Percentiles rank a stretch among this genome's conserved stretches.
phyloP scores from a whole-genome alignment of 768 basidiomycete genomes.

The Tubosaeta sp. region DNA sequence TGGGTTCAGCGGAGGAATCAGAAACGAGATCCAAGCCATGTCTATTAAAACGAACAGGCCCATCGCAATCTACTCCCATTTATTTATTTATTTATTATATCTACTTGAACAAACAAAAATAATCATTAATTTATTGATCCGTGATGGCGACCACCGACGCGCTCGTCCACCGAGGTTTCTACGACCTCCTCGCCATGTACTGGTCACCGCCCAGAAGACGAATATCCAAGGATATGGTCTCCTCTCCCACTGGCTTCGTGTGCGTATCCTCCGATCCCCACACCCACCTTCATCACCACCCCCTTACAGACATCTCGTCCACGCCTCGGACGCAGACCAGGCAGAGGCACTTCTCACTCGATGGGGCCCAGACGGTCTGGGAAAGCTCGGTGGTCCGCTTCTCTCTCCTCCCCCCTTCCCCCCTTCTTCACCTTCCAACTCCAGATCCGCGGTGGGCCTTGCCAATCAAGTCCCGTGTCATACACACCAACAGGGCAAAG shows the following conservation, averaged over 20 bases:
- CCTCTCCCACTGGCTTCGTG: constrained; percentile 78
- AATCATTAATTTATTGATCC: neutral
- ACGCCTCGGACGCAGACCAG: constrained; percentile 88
- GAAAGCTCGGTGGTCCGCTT: constrained; percentile 77
- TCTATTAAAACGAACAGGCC: neutral
- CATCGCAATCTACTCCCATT: neutral
- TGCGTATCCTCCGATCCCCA: constrained; percentile 40
- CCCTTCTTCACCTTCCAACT: constrained; percentile 20
- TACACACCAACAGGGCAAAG: constrained; percentile 60
- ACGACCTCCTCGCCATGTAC: constrained; percentile 70
- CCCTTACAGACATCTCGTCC: constrained; percentile 69
- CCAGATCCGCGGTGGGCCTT: constrained; percentile 85
- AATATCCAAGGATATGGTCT: constrained; percentile 88
- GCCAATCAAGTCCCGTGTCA: constrained; percentile 79
- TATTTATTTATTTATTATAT: neutral
- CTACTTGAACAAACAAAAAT: neutral
- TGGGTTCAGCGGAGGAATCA: constrained; percentile 19
- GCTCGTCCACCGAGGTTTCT: constrained; percentile 79
- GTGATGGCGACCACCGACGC: constrained; percentile 20
- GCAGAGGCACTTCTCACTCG: constrained; percentile 80
- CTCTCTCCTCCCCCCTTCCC: constrained; percentile 8
- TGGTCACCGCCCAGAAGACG: constrained; percentile 54
- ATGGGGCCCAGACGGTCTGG: constrained; percentile 86
- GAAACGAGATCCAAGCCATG: constrained; percentile 1
- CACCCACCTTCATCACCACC: neutral